Evolutionary conservation across 2,329 filamentous ascomycete genomes (phyloP).

Genomic region (Trichophyton schoenleinii): DNA sequence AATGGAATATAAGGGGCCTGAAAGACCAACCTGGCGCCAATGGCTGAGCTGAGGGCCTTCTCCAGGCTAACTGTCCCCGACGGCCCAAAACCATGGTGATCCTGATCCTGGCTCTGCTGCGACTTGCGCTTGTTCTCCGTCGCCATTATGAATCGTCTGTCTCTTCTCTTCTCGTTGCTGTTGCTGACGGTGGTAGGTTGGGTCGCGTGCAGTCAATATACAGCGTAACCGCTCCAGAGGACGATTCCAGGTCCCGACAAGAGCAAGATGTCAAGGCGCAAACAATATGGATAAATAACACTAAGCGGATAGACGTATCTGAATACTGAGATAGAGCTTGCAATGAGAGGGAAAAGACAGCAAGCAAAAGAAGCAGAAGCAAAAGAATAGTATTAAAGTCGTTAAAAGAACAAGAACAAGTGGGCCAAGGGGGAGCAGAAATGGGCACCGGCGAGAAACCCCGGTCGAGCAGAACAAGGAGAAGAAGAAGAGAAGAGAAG

Average conservation of each 20-base stretch:
- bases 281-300: background rate
- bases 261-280: background rate
- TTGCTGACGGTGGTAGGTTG: background rate
- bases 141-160: conserved; percentile 10
- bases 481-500: conserved; percentile 6
- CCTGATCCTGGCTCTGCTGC: conserved; percentile 37
- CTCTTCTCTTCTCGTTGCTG: too few relatives aligned
- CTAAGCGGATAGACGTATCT: background rate
- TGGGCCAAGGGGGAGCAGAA: conserved; percentile 5
- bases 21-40: conserved; percentile 47
- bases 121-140: conserved; percentile 47
- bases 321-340: background rate
- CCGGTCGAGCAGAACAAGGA: background rate
- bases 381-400: background rate
- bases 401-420: conserved; percentile 9
- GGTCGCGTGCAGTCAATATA: background rate
- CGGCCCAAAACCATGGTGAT: conserved; percentile 25
- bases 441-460: background rate
- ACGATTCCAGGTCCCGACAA: background rate
- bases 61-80: conserved; percentile 39
- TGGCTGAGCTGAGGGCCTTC: conserved; percentile 44
- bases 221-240: too few relatives aligned
- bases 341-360: background rate
- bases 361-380: background rate
- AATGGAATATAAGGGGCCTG: background rate